Evolutionary conservation across 116 monocot genomes (phyloP).

Genomic region (Iris pallida): DNA sequence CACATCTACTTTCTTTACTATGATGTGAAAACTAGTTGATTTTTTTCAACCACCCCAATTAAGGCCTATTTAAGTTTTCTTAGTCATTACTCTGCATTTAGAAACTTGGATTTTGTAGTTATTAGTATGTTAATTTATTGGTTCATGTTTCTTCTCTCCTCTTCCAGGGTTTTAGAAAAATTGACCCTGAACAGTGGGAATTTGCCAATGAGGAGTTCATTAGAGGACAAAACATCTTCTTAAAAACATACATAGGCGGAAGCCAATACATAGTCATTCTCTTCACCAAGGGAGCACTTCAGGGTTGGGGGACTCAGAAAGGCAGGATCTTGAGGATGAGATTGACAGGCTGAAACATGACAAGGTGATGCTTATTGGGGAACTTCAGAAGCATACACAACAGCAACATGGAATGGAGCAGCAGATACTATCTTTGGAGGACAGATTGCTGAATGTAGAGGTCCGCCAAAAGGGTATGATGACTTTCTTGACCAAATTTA

Average conservation of each 20-base stretch:
- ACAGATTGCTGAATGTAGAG: constrained; percentile 42
- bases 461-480: constrained; percentile 43
- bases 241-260: constrained; percentile 83
- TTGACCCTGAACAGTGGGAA: constrained; percentile 93
- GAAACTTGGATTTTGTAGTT: no score
- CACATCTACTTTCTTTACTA: no score
- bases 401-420: constrained; percentile 42
- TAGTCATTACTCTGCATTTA: no score
- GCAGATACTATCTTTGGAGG: constrained; percentile 63
- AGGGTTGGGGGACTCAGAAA: constrained; percentile 51
- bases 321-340: constrained; percentile 54
- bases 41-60: no score
- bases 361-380: constrained; percentile 38
- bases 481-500: constrained; percentile 23
- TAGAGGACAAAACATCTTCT: constrained; percentile 68
- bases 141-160: background rate
- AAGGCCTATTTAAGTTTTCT: no score
- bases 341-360: constrained; percentile 58
- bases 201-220: constrained; percentile 90
- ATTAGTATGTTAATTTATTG: no score
- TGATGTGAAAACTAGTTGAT: no score
- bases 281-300: constrained; percentile 31
- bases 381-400: constrained; percentile 52
- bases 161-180: constrained; percentile 83
- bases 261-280: constrained; percentile 77